phyloP scores from a whole-genome alignment of 2,329 filamentous ascomycete genomes.

The Didymella pinodella region DNA sequence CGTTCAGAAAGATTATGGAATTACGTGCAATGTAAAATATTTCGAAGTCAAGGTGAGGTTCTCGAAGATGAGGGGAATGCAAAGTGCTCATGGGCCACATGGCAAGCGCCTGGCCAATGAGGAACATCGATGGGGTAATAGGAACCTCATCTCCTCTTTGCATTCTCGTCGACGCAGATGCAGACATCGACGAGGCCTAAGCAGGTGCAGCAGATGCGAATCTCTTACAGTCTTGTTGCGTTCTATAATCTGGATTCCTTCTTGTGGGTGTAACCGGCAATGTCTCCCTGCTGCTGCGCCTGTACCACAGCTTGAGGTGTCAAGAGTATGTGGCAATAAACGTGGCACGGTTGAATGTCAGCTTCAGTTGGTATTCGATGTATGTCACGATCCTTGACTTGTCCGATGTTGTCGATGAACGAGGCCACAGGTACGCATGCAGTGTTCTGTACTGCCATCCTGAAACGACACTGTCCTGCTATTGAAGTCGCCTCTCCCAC shows the following conservation, averaged over 20 bases:
- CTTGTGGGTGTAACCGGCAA: neutral
- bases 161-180: conserved; percentile 11
- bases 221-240: neutral
- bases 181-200: neutral
- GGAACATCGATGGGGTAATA: conserved; percentile 22
- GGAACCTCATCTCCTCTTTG: conserved; percentile 10
- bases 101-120: conserved; percentile 19
- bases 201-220: neutral
- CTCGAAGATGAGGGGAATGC: conserved; percentile 17
- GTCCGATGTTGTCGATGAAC: neutral
- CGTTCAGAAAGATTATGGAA: neutral
- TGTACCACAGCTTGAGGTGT: neutral
- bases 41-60: conserved; percentile 13
- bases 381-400: neutral
- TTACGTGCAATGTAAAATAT: neutral
- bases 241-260: too few relatives aligned
- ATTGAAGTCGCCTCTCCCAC: neutral
- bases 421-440: neutral
- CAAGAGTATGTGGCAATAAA: neutral
- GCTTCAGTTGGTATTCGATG: too few relatives aligned
- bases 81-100: conserved; percentile 20
- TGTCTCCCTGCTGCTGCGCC: neutral
- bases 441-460: neutral
- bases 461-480: neutral
- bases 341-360: too few relatives aligned